Conservation (phyloP, 2,329 filamentous ascomycete genomes). For the Exophiala mesophila region DNA sequence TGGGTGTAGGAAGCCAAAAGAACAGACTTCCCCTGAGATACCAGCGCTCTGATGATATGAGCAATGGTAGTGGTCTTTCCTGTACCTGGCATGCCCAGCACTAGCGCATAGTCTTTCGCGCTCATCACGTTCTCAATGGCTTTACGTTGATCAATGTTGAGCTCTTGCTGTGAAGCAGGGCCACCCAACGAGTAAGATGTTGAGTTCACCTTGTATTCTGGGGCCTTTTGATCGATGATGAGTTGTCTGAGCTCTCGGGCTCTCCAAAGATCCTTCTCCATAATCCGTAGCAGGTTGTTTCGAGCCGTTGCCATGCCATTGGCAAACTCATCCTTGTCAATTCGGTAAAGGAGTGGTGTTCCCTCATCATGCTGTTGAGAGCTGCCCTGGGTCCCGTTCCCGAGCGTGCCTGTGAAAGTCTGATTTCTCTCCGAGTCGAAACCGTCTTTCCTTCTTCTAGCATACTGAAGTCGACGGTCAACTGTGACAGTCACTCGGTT, state of each 20-base stretch:
- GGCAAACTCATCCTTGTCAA: constrained; percentile 98
- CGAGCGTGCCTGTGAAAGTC: constrained; percentile 83
- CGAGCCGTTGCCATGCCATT: constrained; percentile 94
- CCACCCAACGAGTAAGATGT: constrained; percentile 60
- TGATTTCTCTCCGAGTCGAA: constrained; percentile 78
- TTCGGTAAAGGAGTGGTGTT: constrained; percentile 61
- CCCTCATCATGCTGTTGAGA: constrained; percentile 56
- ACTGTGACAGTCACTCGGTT: constrained; percentile 80
- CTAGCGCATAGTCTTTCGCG: constrained; percentile 90
- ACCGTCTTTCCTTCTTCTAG: constrained; percentile 66
- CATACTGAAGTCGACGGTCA: constrained; percentile 82
- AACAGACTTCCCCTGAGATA: constrained; percentile 85
- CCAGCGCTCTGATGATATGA: constrained; percentile 87
- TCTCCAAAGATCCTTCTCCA: constrained; percentile 71
- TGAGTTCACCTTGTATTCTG: constrained; percentile 64
- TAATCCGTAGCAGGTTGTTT: constrained; percentile 89
- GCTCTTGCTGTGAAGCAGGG: constrained; percentile 51
- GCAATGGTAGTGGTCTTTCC: constrained; percentile 98
- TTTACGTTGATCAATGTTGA: constrained; percentile 81
- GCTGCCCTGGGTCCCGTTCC: background rate
- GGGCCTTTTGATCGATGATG: constrained; percentile 70
- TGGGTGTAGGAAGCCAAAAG: constrained; percentile 94
- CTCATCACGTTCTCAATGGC: constrained; percentile 95
- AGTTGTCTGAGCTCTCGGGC: constrained; percentile 69
- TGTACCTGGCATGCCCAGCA: constrained; percentile 96